Evolutionary conservation across 1,139 yeast species (phyloP), one percentile per base, ranked within the genome.

Genomic region (Pichia cactophila): DNA sequence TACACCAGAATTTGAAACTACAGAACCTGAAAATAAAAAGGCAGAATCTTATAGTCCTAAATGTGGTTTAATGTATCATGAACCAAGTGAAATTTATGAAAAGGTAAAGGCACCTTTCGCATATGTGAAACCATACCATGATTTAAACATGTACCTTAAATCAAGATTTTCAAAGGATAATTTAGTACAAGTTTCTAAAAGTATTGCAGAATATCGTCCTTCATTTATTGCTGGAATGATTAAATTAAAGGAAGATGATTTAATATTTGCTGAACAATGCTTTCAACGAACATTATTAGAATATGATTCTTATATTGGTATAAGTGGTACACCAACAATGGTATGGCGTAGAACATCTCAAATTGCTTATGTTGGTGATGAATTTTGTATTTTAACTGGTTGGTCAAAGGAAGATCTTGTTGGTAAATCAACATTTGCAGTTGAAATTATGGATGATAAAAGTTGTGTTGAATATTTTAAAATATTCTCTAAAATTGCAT

Each of bases 341-440:
- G 92, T 89, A 6, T 92, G 97, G 97, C 73, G 98, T 56, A 74
- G 97, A 50, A 89, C 96, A 1, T 96, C 97, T 10, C 96, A 90
- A 64, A 86, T 92, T 23, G 95, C 96, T 0, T 90, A 89, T 52
- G 95, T 90, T 3, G 95, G 96, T 11, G 86, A 85, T 58, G 97
- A 92, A 65, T 92, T 92, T 63, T 84, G 94, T 57, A 76, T 87
- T 16, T 70, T 92, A 26, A 88, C 97, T 0, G 97, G 97, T 2
- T 89, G 97, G 97, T 69, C 81, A 11, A 76, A 78, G 56, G 83
- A 81, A 41, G 84, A 83, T 52, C 66, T 90, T 33, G 67, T 89
- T 47, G 73, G 73, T 43, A 79, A 77, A 57, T 72, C 77, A 50
- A 83, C 85, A 35, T 89, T 90, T 62, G 85, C 90, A 20, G 95